Evolutionary conservation across 1,139 yeast genomes (phyloP), one percentile per base, ranked within the genome.

Genomic region (Kluyveromyces sp.): DNA sequence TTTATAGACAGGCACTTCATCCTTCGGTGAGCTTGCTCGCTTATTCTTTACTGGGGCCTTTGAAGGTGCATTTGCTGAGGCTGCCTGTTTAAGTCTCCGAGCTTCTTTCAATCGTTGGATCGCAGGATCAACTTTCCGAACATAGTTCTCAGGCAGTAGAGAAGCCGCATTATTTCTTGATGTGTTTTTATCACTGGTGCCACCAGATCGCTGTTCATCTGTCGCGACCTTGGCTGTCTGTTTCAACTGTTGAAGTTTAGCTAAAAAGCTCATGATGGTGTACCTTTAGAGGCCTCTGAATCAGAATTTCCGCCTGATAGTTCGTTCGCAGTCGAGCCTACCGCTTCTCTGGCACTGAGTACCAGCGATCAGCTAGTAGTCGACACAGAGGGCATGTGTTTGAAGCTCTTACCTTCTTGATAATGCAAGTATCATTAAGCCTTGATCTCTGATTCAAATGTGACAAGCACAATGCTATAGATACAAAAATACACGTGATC

Each of bases 101-200:
- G 79, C 77, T 49, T 80, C 88, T 53, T 83, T 83, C 33, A 82
- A 66, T 46, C 80, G 65, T 33, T 76, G 78, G 4, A 67, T 68
- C 3, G 72, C 71, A 7, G 72, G 73, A 46, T 68, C 73, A 8
- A 61, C 57, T n/a, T 58, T 58, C 19, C 64, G 51, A 2, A 55
- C 49, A 39, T 63, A 63, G 38, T 53, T 51, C 33, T 48, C 44
- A 1, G 66, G 67, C 26, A 63, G 44, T 20, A 60, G 40, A 9
- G 55, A n/a, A 15, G 26, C 16, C 17, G 32, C 30, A 37, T 19
- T 29, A 12, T 39, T 45, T 15, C 18, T 12, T 8, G 16, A 7
- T 15, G 22, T 33, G 11, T 20, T 26, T 6, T 41, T 29, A 18
- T 25, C 25, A 8, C 4, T 4, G 43, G 37, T 3, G n/a, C n/a